Evolutionary conservation across 257 asterid species (phyloP).

Genomic region (Nyctanthes arbortristis): DNA sequence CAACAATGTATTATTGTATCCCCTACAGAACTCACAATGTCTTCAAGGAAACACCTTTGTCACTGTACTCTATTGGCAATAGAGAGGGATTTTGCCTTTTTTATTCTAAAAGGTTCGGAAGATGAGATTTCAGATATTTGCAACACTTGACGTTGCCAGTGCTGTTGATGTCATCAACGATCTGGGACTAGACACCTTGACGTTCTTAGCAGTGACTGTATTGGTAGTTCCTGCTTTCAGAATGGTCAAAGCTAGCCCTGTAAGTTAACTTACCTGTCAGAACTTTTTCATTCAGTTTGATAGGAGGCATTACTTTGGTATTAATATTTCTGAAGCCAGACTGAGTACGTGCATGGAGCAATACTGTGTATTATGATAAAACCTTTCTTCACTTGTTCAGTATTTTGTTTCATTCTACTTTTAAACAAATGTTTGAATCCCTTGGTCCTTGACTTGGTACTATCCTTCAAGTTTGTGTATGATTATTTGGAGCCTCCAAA

Average conservation of each 20-base stretch:
- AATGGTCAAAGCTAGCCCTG: constrained; percentile 92
- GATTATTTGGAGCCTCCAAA: constrained; percentile 3
- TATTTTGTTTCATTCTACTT: not conserved
- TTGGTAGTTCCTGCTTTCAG: constrained; percentile 91
- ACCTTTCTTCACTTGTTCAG: not conserved
- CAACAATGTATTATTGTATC: constrained; percentile 36
- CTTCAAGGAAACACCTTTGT: constrained; percentile 41
- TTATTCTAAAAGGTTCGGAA: constrained; percentile 30
- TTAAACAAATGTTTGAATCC: not conserved
- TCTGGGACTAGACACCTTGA: constrained; percentile 87
- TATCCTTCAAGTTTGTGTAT: constrained; percentile 3
- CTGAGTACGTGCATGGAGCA: not conserved
- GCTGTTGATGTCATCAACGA: constrained; percentile 97
- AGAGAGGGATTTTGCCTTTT: constrained; percentile 38
- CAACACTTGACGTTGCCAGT: constrained; percentile 71
- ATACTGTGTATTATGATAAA: not conserved
- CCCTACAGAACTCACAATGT: constrained; percentile 36
- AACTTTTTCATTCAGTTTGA: constrained; percentile 9
- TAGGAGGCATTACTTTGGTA: not conserved
- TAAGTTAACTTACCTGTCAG: constrained; percentile 41
- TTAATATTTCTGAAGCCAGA: not conserved
- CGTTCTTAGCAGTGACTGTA: constrained; percentile 92
- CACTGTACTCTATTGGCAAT: constrained; percentile 26
- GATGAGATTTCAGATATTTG: constrained; percentile 46
- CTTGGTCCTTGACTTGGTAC: not conserved